A percentile compares a stretch with the other conserved stretches of the same genome.
These are phyloP conservation scores for Phoma herbarum DNA, from an alignment of 2,329 filamentous ascomycete genomes.

Conservation along the genomic window DNA sequence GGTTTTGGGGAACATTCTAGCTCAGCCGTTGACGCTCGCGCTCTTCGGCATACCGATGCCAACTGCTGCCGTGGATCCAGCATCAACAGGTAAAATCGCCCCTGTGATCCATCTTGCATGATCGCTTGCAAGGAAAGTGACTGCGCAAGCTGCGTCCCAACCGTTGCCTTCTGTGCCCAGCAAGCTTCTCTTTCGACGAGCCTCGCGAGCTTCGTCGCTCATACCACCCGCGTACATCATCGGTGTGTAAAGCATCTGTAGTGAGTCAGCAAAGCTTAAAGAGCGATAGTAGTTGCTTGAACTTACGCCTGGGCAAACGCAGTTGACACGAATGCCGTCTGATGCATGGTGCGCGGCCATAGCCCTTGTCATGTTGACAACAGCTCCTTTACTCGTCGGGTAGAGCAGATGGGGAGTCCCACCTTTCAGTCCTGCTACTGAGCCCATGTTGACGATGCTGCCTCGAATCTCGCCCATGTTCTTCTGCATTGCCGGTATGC, in stretches of 20 bases:
- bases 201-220: slow-evolving; percentile 60
- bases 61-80: slow-evolving; percentile 42
- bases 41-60: slow-evolving; percentile 33
- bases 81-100: slow-evolving; percentile 41
- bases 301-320: slow-evolving; percentile 60
- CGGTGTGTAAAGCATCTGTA: slow-evolving; percentile 62
- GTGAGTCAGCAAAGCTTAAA: neutral
- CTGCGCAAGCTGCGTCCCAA: slow-evolving; percentile 63
- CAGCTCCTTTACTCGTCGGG: slow-evolving; percentile 63
- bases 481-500: slow-evolving; percentile 66
- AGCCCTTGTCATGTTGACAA: slow-evolving; percentile 65
- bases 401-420: slow-evolving; percentile 64
- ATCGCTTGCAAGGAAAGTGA: slow-evolving; percentile 62
- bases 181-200: slow-evolving; percentile 59
- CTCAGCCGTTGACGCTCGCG: slow-evolving; percentile 39
- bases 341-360: slow-evolving; percentile 64
- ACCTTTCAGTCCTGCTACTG: slow-evolving; percentile 65
- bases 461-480: slow-evolving; percentile 60
- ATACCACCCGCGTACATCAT: slow-evolving; percentile 64
- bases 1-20: neutral
- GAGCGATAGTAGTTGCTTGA: neutral
- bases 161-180: slow-evolving; percentile 64
- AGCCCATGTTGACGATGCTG: slow-evolving; percentile 69
- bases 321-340: slow-evolving; percentile 63
- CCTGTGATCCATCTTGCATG: slow-evolving; percentile 63